Percentiles rank a stretch among this genome's conserved stretches.
These are phyloP conservation scores for Durio zibethinus DNA, from an alignment of 345 rosid genomes.

Conservation along the genomic window DNA sequence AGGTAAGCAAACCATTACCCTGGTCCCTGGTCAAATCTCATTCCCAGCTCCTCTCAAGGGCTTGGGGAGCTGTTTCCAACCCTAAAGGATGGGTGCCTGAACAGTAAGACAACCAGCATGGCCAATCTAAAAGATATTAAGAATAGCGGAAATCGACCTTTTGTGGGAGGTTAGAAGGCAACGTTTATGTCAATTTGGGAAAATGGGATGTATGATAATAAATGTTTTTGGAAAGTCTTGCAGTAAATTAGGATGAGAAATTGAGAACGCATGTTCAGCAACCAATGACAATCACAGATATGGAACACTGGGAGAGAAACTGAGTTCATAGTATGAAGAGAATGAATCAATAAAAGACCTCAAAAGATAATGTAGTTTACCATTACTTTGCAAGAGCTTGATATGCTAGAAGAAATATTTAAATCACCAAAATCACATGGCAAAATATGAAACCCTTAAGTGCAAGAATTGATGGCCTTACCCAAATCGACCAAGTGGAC, in stretches of 20 bases:
- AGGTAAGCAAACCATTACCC: neutral
- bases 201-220: neutral
- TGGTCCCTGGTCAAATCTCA: neutral
- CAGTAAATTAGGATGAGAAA: neutral
- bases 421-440: slow-evolving; percentile 14
- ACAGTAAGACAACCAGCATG: neutral
- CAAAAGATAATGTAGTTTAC: slow-evolving; percentile 13
- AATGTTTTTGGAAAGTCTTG: neutral
- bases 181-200: neutral
- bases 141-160: neutral
- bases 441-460: neutral
- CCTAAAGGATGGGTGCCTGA: too few relatives aligned
- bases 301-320: neutral
- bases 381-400: slow-evolving; percentile 7
- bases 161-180: neutral
- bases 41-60: neutral
- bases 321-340: neutral
- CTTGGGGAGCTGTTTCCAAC: neutral
- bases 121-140: neutral
- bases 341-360: slow-evolving; percentile 2
- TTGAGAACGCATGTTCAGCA: neutral
- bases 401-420: neutral
- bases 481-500: slow-evolving; percentile 4
- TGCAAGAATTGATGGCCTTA: slow-evolving; percentile 9
- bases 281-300: neutral